These are phyloP conservation scores for Coccomyxa sp. DNA, from an alignment of 139 green algal genomes.

Conservation along the genomic window DNA sequence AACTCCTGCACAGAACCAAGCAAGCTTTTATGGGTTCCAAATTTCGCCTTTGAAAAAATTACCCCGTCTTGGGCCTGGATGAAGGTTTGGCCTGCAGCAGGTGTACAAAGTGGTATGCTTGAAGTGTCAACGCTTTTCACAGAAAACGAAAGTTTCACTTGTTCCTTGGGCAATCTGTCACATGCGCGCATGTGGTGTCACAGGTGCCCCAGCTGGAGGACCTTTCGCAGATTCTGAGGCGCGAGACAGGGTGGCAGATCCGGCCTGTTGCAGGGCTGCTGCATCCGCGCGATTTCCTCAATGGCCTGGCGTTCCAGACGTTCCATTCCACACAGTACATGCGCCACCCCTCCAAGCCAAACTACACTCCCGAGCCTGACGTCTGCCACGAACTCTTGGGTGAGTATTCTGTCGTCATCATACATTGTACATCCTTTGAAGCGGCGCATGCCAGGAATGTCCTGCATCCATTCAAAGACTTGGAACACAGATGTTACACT, in stretches of 20 bases:
- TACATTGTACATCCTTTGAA: too few relatives aligned
- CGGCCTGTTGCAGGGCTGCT: constrained; percentile 85
- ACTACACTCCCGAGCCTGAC: constrained; percentile 92
- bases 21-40: too few relatives aligned
- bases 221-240: constrained; percentile 31
- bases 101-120: too few relatives aligned
- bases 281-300: constrained; percentile 90
- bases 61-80: too few relatives aligned
- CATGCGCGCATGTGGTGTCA: too few relatives aligned
- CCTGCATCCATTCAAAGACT: neutral
- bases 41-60: too few relatives aligned
- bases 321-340: constrained; percentile 87
- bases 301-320: constrained; percentile 85
- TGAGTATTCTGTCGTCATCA: constrained; percentile 1
- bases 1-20: too few relatives aligned
- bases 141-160: too few relatives aligned
- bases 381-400: constrained; percentile 78
- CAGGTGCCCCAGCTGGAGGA: constrained; percentile 80
- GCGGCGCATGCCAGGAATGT: too few relatives aligned
- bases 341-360: constrained; percentile 62
- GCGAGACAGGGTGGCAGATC: constrained; percentile 63
- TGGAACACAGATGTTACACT: neutral
- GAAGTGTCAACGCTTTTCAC: too few relatives aligned
- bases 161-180: too few relatives aligned
- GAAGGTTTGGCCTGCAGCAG: too few relatives aligned